These are phyloP conservation scores for Multifurca ochricompacta DNA, from an alignment of 768 basidiomycete genomes.

Conservation along the genomic window DNA sequence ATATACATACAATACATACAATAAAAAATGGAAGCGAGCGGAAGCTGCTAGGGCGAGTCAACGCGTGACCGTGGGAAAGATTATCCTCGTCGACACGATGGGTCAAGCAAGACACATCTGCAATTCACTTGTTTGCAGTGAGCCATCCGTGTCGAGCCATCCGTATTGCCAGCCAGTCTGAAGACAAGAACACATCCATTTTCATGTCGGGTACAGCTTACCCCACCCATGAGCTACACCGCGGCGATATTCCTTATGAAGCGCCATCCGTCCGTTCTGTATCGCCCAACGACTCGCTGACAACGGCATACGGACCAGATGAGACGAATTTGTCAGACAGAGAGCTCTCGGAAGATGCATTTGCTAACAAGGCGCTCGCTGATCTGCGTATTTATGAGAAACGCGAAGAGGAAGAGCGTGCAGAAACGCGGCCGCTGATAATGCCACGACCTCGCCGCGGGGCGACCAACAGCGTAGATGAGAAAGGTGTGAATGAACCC, in stretches of 20 bases:
- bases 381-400: slow-evolving; percentile 30
- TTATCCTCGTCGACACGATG: not conserved
- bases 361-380: slow-evolving; percentile 31
- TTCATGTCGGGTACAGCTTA: slow-evolving; percentile 10
- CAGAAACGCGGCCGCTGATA: slow-evolving; percentile 27
- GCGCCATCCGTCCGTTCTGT: slow-evolving; percentile 39
- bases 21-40: not conserved
- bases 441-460: slow-evolving; percentile 26
- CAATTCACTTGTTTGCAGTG: too few species aligned
- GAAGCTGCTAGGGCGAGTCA: not conserved
- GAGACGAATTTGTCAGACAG: slow-evolving; percentile 37
- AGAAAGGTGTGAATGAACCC: slow-evolving; percentile 30
- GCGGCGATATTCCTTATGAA: slow-evolving; percentile 31
- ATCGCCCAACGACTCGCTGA: slow-evolving; percentile 41
- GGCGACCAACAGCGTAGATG: slow-evolving; percentile 29
- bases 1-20: too few species aligned
- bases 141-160: too few species aligned
- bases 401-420: slow-evolving; percentile 33
- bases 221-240: slow-evolving; percentile 17
- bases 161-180: not conserved
- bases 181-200: not conserved
- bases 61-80: not conserved
- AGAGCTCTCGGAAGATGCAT: slow-evolving; percentile 32
- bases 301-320: slow-evolving; percentile 40
- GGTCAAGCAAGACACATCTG: too few species aligned